phyloP scores from a whole-genome alignment of 176 grass and related monocot genomes.

The Olyra latifolia region DNA sequence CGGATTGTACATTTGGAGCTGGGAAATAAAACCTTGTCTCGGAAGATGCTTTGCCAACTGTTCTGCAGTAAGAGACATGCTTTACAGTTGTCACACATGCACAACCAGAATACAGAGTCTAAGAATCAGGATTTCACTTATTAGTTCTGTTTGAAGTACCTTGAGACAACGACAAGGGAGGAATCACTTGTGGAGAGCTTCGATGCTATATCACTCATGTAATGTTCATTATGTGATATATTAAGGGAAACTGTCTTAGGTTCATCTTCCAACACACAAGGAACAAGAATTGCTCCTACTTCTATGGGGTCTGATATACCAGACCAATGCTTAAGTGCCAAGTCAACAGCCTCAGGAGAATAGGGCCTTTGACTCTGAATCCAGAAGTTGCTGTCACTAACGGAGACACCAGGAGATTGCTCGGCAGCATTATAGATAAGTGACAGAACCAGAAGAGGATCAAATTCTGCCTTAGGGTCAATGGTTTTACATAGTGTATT shows the following conservation, averaged over 20 bases:
- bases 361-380: slow-evolving; percentile 57
- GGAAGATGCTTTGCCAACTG: slow-evolving; percentile 85
- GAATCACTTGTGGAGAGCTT: slow-evolving; percentile 60
- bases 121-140: slow-evolving; percentile 11
- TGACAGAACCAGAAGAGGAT: slow-evolving; percentile 64
- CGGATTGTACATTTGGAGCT: slow-evolving; percentile 43
- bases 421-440: slow-evolving; percentile 73
- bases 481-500: slow-evolving; percentile 79
- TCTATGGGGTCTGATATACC: slow-evolving; percentile 34
- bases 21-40: slow-evolving; percentile 91
- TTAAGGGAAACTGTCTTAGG: slow-evolving; percentile 49
- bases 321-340: slow-evolving; percentile 46
- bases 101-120: slow-evolving; percentile 1
- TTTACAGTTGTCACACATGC: slow-evolving; percentile 26
- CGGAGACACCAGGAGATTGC: slow-evolving; percentile 50
- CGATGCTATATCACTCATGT: slow-evolving; percentile 74
- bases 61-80: slow-evolving; percentile 60
- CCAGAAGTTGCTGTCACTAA: slow-evolving; percentile 54
- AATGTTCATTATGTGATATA: slow-evolving; percentile 61
- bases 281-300: slow-evolving; percentile 61
- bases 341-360: slow-evolving; percentile 50
- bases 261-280: slow-evolving; percentile 59
- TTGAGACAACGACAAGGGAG: slow-evolving; percentile 75
- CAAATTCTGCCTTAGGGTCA: slow-evolving; percentile 56
- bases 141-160: slow-evolving; percentile 42